Evolutionary conservation across 2,329 filamentous ascomycete genomes (phyloP), one percentile per base, ranked within the genome.

Genomic region (Arthrocladium fulminans): DNA sequence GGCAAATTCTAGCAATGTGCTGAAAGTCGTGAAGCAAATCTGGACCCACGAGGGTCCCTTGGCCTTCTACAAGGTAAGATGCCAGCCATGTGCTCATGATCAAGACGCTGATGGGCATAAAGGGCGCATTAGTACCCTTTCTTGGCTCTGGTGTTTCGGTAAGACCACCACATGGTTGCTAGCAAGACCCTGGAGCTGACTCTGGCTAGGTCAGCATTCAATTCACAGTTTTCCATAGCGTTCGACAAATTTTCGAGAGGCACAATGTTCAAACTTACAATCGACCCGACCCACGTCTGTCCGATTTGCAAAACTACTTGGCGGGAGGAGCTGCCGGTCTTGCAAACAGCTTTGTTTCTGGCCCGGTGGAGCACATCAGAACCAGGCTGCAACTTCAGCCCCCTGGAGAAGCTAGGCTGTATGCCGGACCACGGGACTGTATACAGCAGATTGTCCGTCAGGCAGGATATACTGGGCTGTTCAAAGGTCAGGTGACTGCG

Each of bases 351-450:
- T 34, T 51, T 10, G 22, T 54, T 3, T 49, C 49, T 13, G 34
- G 45, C n/a, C 49, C 51, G 3, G 42, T 43, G 2, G 46, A 53
- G 20, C 51, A 51, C 42, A 51, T 54, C 34, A 35, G 46, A 32
- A 54, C 39, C 3, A 23, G 51, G 13, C 44, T 54, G 17, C 51
- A 54, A 27, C 38, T 51, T 13, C 51, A 54, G 25, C 32, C 49
- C 3, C 17, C 17, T 2, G 49, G 49, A 5, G 24, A 22, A 6
- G 19, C 2, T 3, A 41, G 47, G 15, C 49, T 54, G 12, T 54
- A 51, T 40, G n/a, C 41, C 3, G 46, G 49, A 1, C 49, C 49
- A 6, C 29, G 34, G 41, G 46, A 54, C 25, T 54, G 51, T 27
- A 51, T 49, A 10, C 39, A 30, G 4, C 20, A 49, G 20, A 47